Percentiles rank a stretch among this genome's conserved stretches.
Evolutionary conservation across 768 basidiomycete species (phyloP).

Genomic region (Porphyrellus cyaneotinctus): DNA sequence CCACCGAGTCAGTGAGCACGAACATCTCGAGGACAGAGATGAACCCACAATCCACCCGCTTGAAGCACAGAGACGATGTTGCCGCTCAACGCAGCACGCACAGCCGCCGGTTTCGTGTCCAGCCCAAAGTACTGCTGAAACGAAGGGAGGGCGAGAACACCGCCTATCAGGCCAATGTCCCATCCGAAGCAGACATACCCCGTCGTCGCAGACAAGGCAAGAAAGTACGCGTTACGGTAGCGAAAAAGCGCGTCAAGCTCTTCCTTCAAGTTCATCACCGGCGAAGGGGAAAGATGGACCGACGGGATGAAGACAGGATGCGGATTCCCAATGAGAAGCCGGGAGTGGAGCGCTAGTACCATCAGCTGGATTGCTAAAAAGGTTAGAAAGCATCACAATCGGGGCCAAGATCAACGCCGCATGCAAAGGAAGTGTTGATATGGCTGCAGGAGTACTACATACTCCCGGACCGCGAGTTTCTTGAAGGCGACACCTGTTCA

Average conservation of each 20-base stretch:
- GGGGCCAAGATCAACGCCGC: too few relatives aligned
- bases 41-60: constrained; percentile 36
- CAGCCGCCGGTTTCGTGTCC: constrained; percentile 20
- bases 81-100: constrained; percentile 29
- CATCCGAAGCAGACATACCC: constrained; percentile 36
- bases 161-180: constrained; percentile 29
- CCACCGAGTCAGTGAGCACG: too few relatives aligned
- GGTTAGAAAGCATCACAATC: too few relatives aligned
- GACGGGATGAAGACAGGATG: not conserved
- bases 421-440: too few relatives aligned
- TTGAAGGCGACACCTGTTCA: too few relatives aligned
- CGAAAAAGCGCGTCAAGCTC: constrained; percentile 20
- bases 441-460: too few relatives aligned
- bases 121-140: constrained; percentile 36
- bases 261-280: constrained; percentile 22
- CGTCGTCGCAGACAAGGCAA: constrained; percentile 32
- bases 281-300: not conserved
- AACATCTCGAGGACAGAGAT: too few relatives aligned
- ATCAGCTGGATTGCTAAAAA: too few relatives aligned
- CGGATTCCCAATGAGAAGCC: too few relatives aligned
- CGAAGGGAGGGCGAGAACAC: constrained; percentile 26
- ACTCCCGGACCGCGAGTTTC: too few relatives aligned
- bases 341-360: too few relatives aligned
- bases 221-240: constrained; percentile 31
- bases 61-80: constrained; percentile 39